Evolutionary conservation across 805 yeast genomes (phyloP), one percentile per base, ranked within the genome.

Genomic region (Metschnikowia baotianmanensis): DNA sequence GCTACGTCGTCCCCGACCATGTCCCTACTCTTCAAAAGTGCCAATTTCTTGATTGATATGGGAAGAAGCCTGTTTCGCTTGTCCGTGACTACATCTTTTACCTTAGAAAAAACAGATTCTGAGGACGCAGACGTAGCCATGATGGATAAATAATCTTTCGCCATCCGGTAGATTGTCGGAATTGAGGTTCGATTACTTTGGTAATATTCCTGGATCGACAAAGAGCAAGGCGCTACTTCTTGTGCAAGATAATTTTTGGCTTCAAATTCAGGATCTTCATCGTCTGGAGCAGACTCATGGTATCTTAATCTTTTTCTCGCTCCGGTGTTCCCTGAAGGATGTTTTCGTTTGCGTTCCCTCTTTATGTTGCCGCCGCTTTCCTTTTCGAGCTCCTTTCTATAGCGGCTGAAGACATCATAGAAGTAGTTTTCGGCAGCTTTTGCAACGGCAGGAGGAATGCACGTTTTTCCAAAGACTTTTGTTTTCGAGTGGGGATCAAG

Each of bases 11-110:
- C 16, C 20, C 25, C 19, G 16, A 19, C 2, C 9, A 31, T 11
- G 5, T 20, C 25, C 16, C 25, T 17, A 12, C 5, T 13, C 5
- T 31, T 31, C 9, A 31, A 20, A 31, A 31, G 17, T 9, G 34
- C 34, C 24, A 19, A 31, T n/a, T 11, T 18, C 13, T 18, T 20
- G 25, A 31, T 6, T 19, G 34, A 16, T 16, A 3, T 20, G 11
- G 34, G 34, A 31, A 15, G 15, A 18, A 31, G 34, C 16, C 24
- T 10, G 25, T 31, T 31, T 31, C 34, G 34, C 13, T 31, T 31
- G 9, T 31, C 34, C 34, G 34, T 18, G 2, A 20, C 34, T 31
- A 31, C 19, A 20, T 31, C 19, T 18, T 20, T 31, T 8, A 31
- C 34, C 25, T 15, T 18, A 7, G 16, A 31, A 9, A 31, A 4